phyloP scores from a whole-genome alignment of 106 monocot species.

The Agapanthus africanus region DNA sequence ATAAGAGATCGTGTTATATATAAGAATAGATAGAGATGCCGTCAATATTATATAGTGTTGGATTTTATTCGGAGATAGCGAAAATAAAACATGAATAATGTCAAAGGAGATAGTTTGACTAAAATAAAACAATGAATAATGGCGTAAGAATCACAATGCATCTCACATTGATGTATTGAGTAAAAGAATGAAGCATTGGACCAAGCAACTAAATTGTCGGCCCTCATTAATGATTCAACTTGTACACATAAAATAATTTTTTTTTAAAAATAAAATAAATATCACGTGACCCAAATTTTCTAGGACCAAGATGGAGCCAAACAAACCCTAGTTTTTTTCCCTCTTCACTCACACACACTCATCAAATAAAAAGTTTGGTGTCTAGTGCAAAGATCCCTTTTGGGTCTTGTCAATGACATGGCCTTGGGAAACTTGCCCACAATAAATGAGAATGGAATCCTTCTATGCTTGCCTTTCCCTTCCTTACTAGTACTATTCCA shows the following conservation, averaged over 20 bases:
- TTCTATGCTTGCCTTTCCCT: neutral
- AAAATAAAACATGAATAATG: no score
- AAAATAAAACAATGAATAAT: no score
- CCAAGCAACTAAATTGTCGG: neutral
- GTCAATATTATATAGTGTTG: no score
- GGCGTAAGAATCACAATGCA: no score
- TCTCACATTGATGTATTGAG: neutral
- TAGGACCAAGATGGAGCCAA: neutral
- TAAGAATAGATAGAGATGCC: no score
- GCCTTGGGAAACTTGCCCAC: conserved; percentile 2
- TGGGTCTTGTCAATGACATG: conserved; percentile 6
- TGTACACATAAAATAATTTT: no score
- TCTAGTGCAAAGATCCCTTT: conserved; percentile 6
- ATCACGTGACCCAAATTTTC: conserved; percentile 1
- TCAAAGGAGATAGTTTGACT: no score
- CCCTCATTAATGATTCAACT: neutral
- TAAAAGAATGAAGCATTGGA: neutral
- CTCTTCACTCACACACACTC: neutral
- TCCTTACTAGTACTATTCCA: neutral
- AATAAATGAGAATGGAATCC: conserved; percentile 5
- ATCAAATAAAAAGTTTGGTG: no score
- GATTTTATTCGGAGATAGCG: no score
- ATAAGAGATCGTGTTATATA: no score
- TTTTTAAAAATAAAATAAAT: neutral
- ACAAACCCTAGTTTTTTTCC: neutral